phyloP scores from a whole-genome alignment of 2,329 filamentous ascomycete species.

The Clarireedia sp. region DNA sequence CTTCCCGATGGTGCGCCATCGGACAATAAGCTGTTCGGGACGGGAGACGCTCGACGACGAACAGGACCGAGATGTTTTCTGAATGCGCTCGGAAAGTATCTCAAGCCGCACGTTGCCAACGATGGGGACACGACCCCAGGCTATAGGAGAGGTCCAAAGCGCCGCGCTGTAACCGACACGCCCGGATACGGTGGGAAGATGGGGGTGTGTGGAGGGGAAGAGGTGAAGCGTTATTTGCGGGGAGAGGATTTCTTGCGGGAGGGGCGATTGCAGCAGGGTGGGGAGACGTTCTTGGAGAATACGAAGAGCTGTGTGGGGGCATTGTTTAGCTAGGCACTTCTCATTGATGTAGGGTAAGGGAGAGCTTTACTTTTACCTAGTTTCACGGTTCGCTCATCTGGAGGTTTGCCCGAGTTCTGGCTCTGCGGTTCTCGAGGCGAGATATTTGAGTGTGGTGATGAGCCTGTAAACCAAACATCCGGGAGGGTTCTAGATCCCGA shows the following conservation, averaged over 20 bases:
- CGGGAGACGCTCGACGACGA: slow-evolving; percentile 21
- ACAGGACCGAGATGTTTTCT: slow-evolving; percentile 11
- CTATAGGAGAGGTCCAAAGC: slow-evolving; percentile 90
- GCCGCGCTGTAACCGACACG: slow-evolving; percentile 87
- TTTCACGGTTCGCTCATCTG: slow-evolving; percentile 52
- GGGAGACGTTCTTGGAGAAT: slow-evolving; percentile 60
- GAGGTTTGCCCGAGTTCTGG: slow-evolving; percentile 29
- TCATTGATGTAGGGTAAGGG: neutral
- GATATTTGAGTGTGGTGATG: slow-evolving; percentile 18
- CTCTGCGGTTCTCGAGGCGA: slow-evolving; percentile 1
- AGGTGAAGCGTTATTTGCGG: slow-evolving; percentile 65
- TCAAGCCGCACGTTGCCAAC: slow-evolving; percentile 83
- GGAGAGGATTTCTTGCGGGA: slow-evolving; percentile 68
- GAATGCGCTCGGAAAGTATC: slow-evolving; percentile 84
- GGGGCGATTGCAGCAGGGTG: slow-evolving; percentile 56
- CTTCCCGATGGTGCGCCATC: slow-evolving; percentile 68
- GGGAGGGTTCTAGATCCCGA: slow-evolving; percentile 23
- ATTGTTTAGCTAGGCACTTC: neutral
- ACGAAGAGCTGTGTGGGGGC: slow-evolving; percentile 43
- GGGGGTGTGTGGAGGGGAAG: slow-evolving; percentile 71
- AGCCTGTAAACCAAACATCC: slow-evolving; percentile 39
- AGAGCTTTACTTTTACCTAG: slow-evolving; percentile 30
- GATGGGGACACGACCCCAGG: slow-evolving; percentile 88
- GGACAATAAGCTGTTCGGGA: slow-evolving; percentile 79
- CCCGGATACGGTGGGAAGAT: slow-evolving; percentile 87